Percentiles rank a stretch among this genome's conserved stretches.
Conservation (phyloP, 1,284 basidiomycete species). For the Leccinum olivaceoglutinosum region DNA sequence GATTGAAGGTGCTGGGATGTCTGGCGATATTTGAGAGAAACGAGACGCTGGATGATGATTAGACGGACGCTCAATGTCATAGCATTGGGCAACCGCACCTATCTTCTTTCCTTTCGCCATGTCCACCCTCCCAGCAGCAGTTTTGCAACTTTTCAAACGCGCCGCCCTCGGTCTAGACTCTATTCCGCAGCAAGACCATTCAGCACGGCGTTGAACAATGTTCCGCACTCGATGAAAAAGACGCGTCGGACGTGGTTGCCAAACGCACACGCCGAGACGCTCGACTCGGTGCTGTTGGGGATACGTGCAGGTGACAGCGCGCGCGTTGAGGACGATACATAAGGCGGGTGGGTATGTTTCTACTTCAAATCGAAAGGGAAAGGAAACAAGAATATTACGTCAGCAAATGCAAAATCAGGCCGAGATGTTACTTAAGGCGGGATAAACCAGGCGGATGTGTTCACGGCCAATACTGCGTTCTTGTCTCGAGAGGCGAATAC, state of each 20-base stretch:
- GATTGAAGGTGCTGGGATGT: no score
- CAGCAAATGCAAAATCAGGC: no score
- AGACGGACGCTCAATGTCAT: no score
- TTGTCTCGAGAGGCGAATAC: no score
- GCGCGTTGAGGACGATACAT: slow-evolving; percentile 73
- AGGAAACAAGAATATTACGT: no score
- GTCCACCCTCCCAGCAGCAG: slow-evolving; percentile 26
- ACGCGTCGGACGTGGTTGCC: slow-evolving; percentile 89
- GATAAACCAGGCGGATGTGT: no score
- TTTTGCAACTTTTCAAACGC: slow-evolving; percentile 70
- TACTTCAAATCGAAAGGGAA: no score
- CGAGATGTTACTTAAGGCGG: no score
- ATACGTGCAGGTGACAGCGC: slow-evolving; percentile 66
- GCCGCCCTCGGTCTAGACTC: slow-evolving; percentile 56
- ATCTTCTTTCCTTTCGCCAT: slow-evolving; percentile 9
- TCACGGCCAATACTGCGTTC: no score
- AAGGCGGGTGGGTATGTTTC: slow-evolving; percentile 45
- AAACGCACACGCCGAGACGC: slow-evolving; percentile 73
- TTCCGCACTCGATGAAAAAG: slow-evolving; percentile 87
- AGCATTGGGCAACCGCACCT: no score
- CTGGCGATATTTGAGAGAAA: no score
- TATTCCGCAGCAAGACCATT: slow-evolving; percentile 72
- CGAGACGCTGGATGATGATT: no score
- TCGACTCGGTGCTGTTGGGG: slow-evolving; percentile 63
- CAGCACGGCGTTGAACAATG: slow-evolving; percentile 77